These are phyloP conservation scores for Pichia sp. DNA, from an alignment of 1,139 yeast genomes.

Conservation along the genomic window DNA sequence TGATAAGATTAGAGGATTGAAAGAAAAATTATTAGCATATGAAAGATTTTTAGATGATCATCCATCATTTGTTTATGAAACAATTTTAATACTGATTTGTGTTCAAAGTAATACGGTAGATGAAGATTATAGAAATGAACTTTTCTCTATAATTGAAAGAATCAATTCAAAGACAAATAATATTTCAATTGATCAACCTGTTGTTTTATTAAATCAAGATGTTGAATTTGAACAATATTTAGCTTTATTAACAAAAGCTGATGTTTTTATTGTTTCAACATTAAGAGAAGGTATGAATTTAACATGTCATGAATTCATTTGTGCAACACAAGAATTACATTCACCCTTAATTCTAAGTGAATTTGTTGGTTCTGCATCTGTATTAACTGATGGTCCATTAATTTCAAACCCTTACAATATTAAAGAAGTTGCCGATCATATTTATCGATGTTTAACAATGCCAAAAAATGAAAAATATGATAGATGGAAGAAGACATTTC, in stretches of 20 bases:
- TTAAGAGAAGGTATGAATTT: conserved; percentile 95
- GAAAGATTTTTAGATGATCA: conserved; percentile 66
- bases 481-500: conserved; percentile 59
- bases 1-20: conserved; percentile 82
- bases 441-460: conserved; percentile 62
- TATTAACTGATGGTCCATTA: conserved; percentile 66
- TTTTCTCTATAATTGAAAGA: conserved; percentile 73
- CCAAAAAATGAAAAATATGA: conserved; percentile 44
- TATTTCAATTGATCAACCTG: conserved; percentile 73
- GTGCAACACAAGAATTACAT: conserved; percentile 63
- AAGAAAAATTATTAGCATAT: conserved; percentile 81
- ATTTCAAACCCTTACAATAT: conserved; percentile 90
- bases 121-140: conserved; percentile 59
- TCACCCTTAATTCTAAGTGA: conserved; percentile 87
- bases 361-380: conserved; percentile 88
- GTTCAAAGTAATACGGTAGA: conserved; percentile 47
- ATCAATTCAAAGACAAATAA: conserved; percentile 73
- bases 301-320: conserved; percentile 90
- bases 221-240: conserved; percentile 84
- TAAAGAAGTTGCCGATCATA: conserved; percentile 55
- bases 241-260: conserved; percentile 83
- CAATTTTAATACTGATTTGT: conserved; percentile 81
- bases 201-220: conserved; percentile 81
- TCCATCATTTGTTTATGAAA: conserved; percentile 63
- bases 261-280: conserved; percentile 78